Evolutionary conservation across 768 basidiomycete genomes (phyloP), one percentile per base, ranked within the genome.

Genomic region (Roridomyces roridus): DNA sequence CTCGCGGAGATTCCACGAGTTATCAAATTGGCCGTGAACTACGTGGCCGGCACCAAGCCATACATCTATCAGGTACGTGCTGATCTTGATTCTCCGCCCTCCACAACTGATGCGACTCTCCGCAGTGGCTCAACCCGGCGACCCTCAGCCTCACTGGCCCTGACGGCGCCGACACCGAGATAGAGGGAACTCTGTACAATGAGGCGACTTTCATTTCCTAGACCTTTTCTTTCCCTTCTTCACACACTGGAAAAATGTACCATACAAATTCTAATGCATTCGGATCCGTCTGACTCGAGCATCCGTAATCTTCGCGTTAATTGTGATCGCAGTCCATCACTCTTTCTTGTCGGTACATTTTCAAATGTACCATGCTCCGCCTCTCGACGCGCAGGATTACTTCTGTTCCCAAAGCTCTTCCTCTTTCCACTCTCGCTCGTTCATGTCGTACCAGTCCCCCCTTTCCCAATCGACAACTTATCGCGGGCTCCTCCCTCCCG

Each of bases 1-100:
- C 82, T 99, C 9, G 95, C 91, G 6, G 96, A 99, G 77, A 92
- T 97, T 61, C 97, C 97, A 11, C 87, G 89, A 57, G 86, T 96
- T 51, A 75, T 99, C 70, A 94, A 94, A 78, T 86, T 94, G 72
- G 89, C 94, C 59, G 87, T 99, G 63, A 93, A 89, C 67, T 96
- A 96, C 66, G 94, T 94, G 34, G 87, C 95, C 35, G 91, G 93
- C 36, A 94, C 92, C 20, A 95, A 96, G 72, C 96, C 94, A 0
- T 96, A 87, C 71, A 91, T 96, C 70, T 97, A 96, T 73, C 93
- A 96, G 84, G 94, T 90, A 49, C 51, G 85, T 75, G 24, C 45
- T 49, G 59, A 46, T 41, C 28, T n/a, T n/a, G n/a, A n/a, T n/a
- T n/a, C n/a, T n/a, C n/a, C n/a, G n/a, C n/a, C n/a, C n/a, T n/a